A percentile compares a stretch with the other conserved stretches of the same genome.
Conservation (phyloP, 768 basidiomycete species). For the Paxillus rubicundulus region DNA sequence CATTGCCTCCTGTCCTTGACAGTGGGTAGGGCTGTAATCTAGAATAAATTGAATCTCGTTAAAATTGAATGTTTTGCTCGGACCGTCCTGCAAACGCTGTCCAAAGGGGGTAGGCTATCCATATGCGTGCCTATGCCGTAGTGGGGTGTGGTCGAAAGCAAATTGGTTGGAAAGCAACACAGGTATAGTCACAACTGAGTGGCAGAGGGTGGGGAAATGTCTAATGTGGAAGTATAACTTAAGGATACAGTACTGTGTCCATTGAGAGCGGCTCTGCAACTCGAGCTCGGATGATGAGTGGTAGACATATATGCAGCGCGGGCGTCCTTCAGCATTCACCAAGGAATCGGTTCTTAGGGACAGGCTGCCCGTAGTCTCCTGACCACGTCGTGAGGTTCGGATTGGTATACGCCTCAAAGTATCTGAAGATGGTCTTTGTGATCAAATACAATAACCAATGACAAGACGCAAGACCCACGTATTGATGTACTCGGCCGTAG, state of each 20-base stretch:
- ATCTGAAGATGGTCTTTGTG: slow-evolving; percentile 34
- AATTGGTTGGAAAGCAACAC: background rate
- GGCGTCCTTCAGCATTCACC: slow-evolving; percentile 36
- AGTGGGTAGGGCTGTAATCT: background rate
- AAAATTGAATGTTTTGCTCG: background rate
- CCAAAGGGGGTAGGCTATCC: too few species aligned
- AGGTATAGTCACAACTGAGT: background rate
- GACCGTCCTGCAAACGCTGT: too few species aligned
- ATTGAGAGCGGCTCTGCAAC: too few species aligned
- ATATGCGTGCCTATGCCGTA: too few species aligned
- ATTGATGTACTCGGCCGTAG: slow-evolving; percentile 72
- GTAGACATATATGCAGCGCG: background rate
- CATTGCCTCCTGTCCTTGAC: background rate
- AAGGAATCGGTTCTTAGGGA: slow-evolving; percentile 52
- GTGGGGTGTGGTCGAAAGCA: background rate
- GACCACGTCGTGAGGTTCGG: slow-evolving; percentile 45
- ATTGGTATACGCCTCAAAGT: slow-evolving; percentile 70
- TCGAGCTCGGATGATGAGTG: background rate
- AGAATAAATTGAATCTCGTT: background rate
- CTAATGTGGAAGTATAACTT: background rate
- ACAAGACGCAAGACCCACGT: slow-evolving; percentile 35
- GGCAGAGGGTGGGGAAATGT: background rate
- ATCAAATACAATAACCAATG: background rate
- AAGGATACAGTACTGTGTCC: background rate
- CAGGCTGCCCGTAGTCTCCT: slow-evolving; percentile 42